phyloP scores from a whole-genome alignment of 2,329 filamentous ascomycete genomes.

The Westerdykella ornata region DNA sequence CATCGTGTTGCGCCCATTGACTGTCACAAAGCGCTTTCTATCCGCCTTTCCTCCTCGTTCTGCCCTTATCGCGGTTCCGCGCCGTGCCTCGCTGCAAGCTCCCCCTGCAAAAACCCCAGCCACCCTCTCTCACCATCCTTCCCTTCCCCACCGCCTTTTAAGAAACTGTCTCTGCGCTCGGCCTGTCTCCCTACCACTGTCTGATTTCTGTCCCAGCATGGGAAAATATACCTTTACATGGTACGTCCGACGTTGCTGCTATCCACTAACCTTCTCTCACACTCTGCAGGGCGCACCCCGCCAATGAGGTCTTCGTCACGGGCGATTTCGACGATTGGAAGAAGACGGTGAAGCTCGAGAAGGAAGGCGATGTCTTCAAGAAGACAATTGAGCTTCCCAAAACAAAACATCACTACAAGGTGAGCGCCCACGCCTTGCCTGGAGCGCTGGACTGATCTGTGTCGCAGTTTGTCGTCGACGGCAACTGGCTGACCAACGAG shows the following conservation, averaged over 20 bases:
- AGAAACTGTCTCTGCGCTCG: conserved; percentile 4
- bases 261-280: conserved; percentile 15
- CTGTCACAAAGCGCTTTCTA: neutral
- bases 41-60: neutral
- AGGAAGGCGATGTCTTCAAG: conserved; percentile 62
- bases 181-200: conserved; percentile 8
- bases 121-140: neutral
- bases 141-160: neutral
- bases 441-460: conserved; percentile 12
- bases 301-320: conserved; percentile 85
- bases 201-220: conserved; percentile 42
- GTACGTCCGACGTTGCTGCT: conserved; percentile 43
- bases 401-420: conserved; percentile 88
- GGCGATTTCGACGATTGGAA: conserved; percentile 94
- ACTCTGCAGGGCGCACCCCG: conserved; percentile 65
- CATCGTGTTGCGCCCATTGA: no score
- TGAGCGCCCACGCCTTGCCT: conserved; percentile 36
- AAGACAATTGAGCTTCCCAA: conserved; percentile 71
- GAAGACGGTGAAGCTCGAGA: conserved; percentile 76
- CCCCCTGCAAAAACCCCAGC: neutral
- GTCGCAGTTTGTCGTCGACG: conserved; percentile 89
- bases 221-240: conserved; percentile 65
- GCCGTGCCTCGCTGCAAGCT: neutral
- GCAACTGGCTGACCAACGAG: conserved; percentile 78
- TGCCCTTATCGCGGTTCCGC: neutral